These are phyloP conservation scores for Apiotrichum siamense DNA, from an alignment of 1,284 basidiomycete species.

Conservation along the genomic window DNA sequence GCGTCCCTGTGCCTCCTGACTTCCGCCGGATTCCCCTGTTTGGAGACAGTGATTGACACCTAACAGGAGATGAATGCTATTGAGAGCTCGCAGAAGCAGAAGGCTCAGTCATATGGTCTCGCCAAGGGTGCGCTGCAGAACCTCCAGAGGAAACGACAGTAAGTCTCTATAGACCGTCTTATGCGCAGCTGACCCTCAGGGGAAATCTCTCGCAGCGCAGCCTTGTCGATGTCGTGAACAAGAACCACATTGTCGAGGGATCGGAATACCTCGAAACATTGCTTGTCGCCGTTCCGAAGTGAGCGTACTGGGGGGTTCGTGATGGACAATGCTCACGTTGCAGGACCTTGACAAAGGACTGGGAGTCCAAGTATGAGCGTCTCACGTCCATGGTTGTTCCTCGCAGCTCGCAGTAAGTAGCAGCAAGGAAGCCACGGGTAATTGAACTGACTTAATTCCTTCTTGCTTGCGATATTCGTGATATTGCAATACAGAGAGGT, in stretches of 20 bases:
- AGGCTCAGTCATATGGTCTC: conserved; percentile 85
- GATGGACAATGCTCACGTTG: conserved; percentile 1
- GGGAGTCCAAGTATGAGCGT: conserved; percentile 84
- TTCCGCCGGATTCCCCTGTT: too few relatives aligned
- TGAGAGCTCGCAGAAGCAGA: conserved; percentile 81
- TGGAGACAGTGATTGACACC: not conserved
- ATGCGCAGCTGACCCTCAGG: conserved; percentile 49
- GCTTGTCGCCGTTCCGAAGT: conserved; percentile 93
- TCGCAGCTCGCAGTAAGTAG: conserved; percentile 73
- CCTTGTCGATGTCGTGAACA: conserved; percentile 75
- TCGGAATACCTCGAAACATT: conserved; percentile 94
- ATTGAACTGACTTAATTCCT: not conserved
- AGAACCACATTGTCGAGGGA: conserved; percentile 65
- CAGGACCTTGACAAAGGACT: conserved; percentile 79
- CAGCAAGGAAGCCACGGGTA: not conserved
- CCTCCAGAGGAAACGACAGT: conserved; percentile 92
- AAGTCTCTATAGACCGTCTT: conserved; percentile 34
- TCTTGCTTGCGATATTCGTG: too few relatives aligned
- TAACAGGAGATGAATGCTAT: conserved; percentile 79
- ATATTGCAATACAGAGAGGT: conserved; percentile 58
- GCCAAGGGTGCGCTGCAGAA: conserved; percentile 90
- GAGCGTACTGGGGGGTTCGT: conserved; percentile 10
- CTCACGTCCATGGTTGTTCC: conserved; percentile 89
- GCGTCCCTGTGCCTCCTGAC: too few relatives aligned
- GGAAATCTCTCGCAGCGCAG: conserved; percentile 90